Conservation (phyloP, 257 asterid species). For the Eustoma russellianum region DNA sequence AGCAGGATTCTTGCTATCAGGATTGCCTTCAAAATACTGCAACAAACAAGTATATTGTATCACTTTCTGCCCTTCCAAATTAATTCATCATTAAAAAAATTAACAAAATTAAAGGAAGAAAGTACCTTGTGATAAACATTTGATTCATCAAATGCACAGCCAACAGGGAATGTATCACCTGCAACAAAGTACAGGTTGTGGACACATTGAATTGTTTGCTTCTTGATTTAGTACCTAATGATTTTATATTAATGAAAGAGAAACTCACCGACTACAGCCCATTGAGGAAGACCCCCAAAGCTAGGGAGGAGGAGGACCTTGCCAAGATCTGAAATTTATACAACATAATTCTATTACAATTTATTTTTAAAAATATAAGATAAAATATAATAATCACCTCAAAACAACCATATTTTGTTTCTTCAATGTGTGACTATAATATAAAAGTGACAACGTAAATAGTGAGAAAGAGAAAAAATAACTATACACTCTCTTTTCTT, state of each 20-base stretch:
- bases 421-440: not conserved
- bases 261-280: constrained; percentile 36
- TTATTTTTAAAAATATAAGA: too few species aligned
- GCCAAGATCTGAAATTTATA: constrained; percentile 24
- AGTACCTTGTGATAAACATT: constrained; percentile 32
- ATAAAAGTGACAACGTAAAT: too few species aligned
- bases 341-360: too few species aligned
- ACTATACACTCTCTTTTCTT: too few species aligned
- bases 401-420: too few species aligned
- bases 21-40: constrained; percentile 29
- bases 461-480: too few species aligned
- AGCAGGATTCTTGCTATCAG: constrained; percentile 15
- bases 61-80: too few species aligned
- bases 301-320: constrained; percentile 33
- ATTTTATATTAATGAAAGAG: too few species aligned
- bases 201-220: too few species aligned
- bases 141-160: constrained; percentile 42
- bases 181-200: not conserved
- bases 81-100: too few species aligned
- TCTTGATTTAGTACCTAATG: too few species aligned
- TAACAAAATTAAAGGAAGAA: not conserved
- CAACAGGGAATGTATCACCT: constrained; percentile 45
- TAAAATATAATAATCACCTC: too few species aligned
- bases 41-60: not conserved
- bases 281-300: constrained; percentile 38